phyloP scores from a whole-genome alignment of 108 stramenopile genomes.

The Pseudonitzschia multiseries region DNA sequence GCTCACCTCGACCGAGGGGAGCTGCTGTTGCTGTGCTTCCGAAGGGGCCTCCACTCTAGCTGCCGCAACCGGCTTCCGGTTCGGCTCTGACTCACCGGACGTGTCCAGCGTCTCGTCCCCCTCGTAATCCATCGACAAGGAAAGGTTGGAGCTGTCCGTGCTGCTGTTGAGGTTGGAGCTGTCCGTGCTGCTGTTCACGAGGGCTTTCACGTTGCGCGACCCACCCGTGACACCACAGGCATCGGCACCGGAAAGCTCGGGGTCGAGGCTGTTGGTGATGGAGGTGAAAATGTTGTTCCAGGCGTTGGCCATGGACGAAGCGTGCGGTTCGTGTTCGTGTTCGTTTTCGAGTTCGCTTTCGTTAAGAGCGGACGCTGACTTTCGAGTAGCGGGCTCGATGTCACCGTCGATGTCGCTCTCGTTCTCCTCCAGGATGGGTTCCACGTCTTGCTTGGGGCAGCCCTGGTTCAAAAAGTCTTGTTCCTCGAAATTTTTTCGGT shows the following conservation, averaged over 20 bases:
- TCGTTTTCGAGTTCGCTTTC: no score
- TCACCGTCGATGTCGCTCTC: background rate
- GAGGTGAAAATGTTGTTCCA: slow-evolving; percentile 7
- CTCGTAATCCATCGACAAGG: background rate
- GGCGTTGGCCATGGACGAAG: slow-evolving; percentile 3
- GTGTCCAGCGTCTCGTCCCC: background rate
- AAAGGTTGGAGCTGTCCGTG: background rate
- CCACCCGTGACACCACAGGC: background rate
- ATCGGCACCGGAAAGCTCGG: background rate
- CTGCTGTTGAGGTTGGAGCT: background rate
- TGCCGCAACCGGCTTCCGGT: background rate
- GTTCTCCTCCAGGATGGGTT: slow-evolving; percentile 7
- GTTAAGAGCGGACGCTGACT: no score
- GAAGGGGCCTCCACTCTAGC: background rate
- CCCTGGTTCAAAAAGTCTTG: slow-evolving; percentile 5
- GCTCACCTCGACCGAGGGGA: slow-evolving; percentile 1
- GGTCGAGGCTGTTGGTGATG: slow-evolving; percentile 5
- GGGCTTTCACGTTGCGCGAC: background rate
- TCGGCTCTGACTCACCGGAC: background rate
- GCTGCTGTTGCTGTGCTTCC: no score
- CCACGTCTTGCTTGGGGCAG: background rate
- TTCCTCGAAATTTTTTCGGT: background rate
- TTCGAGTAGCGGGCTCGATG: no score
- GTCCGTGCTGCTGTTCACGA: background rate
- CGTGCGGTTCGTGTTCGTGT: background rate